Evolutionary conservation across 257 asterid genomes (phyloP).

Genomic region (Nicotiana obtusifolia): DNA sequence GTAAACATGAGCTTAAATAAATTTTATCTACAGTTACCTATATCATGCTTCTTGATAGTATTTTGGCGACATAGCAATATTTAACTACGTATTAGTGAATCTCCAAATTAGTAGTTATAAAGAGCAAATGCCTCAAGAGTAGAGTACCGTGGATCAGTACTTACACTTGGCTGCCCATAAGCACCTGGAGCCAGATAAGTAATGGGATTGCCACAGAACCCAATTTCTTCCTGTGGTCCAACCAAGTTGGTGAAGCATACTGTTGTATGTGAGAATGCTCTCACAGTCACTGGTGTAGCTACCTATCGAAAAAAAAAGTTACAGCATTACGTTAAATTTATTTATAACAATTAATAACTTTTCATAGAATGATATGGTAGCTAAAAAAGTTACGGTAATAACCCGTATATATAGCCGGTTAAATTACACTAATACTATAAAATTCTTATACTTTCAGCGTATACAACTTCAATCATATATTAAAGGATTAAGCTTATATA

Average conservation of each 20-base stretch:
- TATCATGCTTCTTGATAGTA: neutral
- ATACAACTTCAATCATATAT: neutral
- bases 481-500: neutral
- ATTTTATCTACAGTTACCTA: neutral
- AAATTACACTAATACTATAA: too few species aligned
- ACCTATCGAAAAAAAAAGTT: neutral
- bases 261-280: slow-evolving; percentile 6
- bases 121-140: neutral
- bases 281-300: neutral
- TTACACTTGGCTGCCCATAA: slow-evolving; percentile 17
- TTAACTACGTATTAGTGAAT: neutral
- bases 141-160: neutral
- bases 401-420: neutral
- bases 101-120: neutral
- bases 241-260: slow-evolving; percentile 16
- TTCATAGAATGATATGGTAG: too few species aligned
- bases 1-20: too few species aligned
- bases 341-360: neutral
- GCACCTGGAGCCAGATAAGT: slow-evolving; percentile 10
- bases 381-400: too few species aligned
- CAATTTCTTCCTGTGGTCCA: slow-evolving; percentile 19
- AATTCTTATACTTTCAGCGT: neutral
- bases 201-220: slow-evolving; percentile 11
- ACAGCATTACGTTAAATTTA: neutral
- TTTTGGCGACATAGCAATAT: neutral